phyloP scores from a whole-genome alignment of 2,329 filamentous ascomycete species.

The Ophiocordyceps camponoti-rufipedis region DNA sequence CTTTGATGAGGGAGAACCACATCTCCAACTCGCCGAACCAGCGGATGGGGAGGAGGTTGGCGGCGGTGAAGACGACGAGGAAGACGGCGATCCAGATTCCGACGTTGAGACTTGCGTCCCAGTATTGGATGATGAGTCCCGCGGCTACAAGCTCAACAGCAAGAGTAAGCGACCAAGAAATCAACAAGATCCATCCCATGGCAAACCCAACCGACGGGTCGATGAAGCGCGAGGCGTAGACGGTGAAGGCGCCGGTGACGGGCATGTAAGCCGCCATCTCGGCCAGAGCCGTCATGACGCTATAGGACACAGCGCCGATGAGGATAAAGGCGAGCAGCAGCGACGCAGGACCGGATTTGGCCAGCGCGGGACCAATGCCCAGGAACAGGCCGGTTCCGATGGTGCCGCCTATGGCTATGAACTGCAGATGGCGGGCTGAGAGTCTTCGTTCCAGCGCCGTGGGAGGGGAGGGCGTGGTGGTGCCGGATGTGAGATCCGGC shows the following conservation, averaged over 20 bases:
- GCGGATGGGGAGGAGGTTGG: slow-evolving; percentile 55
- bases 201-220: slow-evolving; percentile 56
- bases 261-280: slow-evolving; percentile 69
- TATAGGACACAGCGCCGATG: slow-evolving; percentile 55
- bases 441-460: slow-evolving; percentile 17
- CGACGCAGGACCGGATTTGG: slow-evolving; percentile 45
- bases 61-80: slow-evolving; percentile 47
- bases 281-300: slow-evolving; percentile 51
- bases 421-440: slow-evolving; percentile 24
- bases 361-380: slow-evolving; percentile 43
- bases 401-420: slow-evolving; percentile 38
- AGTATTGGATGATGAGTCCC: slow-evolving; percentile 61
- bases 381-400: slow-evolving; percentile 60
- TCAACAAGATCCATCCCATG: slow-evolving; percentile 76
- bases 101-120: slow-evolving; percentile 42
- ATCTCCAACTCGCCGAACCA: slow-evolving; percentile 66
- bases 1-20: slow-evolving; percentile 62
- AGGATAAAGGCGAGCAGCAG: slow-evolving; percentile 51
- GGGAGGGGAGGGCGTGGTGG: too few relatives aligned
- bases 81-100: slow-evolving; percentile 59
- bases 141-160: slow-evolving; percentile 56
- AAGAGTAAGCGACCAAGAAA: slow-evolving; percentile 56
- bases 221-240: slow-evolving; percentile 59
- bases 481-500: background rate
- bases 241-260: slow-evolving; percentile 57